A percentile compares a stretch with the other conserved stretches of the same genome.
phyloP scores from a whole-genome alignment of 371 early-diverging fungal genomes.

The Apophysomyces trapeziformis region DNA sequence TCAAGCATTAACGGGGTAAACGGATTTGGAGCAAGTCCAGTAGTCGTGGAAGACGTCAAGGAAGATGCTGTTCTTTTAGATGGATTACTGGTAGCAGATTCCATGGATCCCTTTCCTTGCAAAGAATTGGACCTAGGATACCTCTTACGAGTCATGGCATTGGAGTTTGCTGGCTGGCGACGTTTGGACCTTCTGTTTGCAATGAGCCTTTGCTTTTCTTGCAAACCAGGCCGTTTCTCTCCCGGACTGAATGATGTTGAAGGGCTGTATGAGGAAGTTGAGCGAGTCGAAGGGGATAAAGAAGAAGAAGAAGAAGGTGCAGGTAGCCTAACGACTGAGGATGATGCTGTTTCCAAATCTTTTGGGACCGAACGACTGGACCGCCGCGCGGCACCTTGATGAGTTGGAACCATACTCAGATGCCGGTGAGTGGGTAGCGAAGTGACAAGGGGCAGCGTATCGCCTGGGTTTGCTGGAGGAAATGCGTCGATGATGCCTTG shows the following conservation, averaged over 20 bases:
- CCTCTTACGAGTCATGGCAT: not conserved
- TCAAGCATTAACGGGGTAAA: too few species aligned
- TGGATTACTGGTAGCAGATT: not conserved
- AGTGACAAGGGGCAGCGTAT: slow-evolving; percentile 32
- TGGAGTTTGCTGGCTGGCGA: not conserved
- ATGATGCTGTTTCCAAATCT: not conserved
- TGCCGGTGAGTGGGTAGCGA: slow-evolving; percentile 44
- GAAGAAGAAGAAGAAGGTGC: slow-evolving; percentile 7
- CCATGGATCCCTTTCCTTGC: not conserved
- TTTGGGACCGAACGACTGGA: slow-evolving; percentile 17
- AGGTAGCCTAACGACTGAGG: not conserved
- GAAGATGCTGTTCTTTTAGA: not conserved
- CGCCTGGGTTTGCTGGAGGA: slow-evolving; percentile 27
- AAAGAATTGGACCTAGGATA: not conserved
- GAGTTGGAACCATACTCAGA: slow-evolving; percentile 43
- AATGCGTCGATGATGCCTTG: slow-evolving; percentile 53
- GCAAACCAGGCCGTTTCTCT: not conserved
- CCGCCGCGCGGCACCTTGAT: slow-evolving; percentile 21
- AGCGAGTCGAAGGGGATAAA: not conserved
- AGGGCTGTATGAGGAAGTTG: slow-evolving; percentile 2
- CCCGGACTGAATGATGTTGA: not conserved
- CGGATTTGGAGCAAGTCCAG: too few species aligned
- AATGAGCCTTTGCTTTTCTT: not conserved
- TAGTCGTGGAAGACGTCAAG: too few species aligned
- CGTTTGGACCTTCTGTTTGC: not conserved